These are phyloP conservation scores for Candida silvicultrix DNA, from an alignment of 805 yeast genomes.

Conservation along the genomic window DNA sequence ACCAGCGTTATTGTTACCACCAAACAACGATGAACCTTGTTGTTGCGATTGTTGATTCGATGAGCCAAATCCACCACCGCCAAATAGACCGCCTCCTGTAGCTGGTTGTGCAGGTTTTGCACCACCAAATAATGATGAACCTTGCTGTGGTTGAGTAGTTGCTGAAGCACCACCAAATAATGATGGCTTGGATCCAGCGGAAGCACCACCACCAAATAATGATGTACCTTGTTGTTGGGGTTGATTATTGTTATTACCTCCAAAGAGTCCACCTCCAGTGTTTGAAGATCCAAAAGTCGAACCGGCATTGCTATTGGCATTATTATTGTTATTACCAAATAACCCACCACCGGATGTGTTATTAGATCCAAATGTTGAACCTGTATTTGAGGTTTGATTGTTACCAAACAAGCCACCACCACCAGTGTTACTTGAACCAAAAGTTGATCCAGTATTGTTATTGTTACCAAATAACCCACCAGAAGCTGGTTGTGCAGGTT, in stretches of 20 bases:
- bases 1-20: constrained; percentile 6
- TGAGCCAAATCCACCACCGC: constrained; percentile 8
- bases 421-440: constrained; percentile 30
- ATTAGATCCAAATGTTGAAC: constrained; percentile 13
- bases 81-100: constrained; percentile 32
- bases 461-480: constrained; percentile 15
- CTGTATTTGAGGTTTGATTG: constrained; percentile 11
- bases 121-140: constrained; percentile 29
- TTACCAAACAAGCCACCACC: constrained; percentile 36
- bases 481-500: constrained; percentile 3
- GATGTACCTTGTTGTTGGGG: constrained; percentile 3
- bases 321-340: constrained; percentile 14
- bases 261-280: constrained; percentile 30
- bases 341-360: constrained; percentile 13
- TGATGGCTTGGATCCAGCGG: not conserved
- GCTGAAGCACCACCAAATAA: not conserved
- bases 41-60: constrained; percentile 15
- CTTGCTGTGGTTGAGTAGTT: constrained; percentile 6
- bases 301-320: not conserved
- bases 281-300: not conserved
- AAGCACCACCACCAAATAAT: constrained; percentile 4
- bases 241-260: constrained; percentile 18
- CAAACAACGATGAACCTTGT: not conserved
- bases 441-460: constrained; percentile 8
- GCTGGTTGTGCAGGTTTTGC: constrained; percentile 16